phyloP scores from a whole-genome alignment of 2,329 filamentous ascomycete species.

The Arthrobotrys megalospora region DNA sequence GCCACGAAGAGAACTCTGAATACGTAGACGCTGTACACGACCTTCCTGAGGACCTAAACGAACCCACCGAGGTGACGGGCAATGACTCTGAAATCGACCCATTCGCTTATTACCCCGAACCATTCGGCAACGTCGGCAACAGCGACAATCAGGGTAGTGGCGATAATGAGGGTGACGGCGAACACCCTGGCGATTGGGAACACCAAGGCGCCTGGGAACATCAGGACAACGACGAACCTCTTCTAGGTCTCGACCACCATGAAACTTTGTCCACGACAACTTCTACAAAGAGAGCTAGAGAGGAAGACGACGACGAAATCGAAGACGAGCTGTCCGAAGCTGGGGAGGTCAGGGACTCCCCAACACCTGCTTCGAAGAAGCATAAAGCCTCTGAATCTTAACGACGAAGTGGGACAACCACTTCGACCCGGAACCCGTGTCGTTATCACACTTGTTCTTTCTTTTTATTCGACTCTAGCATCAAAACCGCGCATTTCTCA shows the following conservation, averaged over 20 bases:
- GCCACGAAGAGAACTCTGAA: slow-evolving; percentile 6
- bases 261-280: slow-evolving; percentile 41
- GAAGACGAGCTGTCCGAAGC: slow-evolving; percentile 28
- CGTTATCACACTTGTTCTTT: background rate
- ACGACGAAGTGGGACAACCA: background rate
- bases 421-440: background rate
- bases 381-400: slow-evolving; percentile 30
- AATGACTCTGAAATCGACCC: slow-evolving; percentile 29
- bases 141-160: too few species aligned
- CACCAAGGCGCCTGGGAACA: background rate
- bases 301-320: slow-evolving; percentile 47
- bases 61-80: background rate
- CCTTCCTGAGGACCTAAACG: background rate
- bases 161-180: background rate
- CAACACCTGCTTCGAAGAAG: slow-evolving; percentile 48
- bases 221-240: slow-evolving; percentile 28
- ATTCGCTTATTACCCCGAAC: slow-evolving; percentile 48
- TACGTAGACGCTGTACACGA: slow-evolving; percentile 7
- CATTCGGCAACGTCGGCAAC: slow-evolving; percentile 23
- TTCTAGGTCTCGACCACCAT: slow-evolving; percentile 47
- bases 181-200: background rate
- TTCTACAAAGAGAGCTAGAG: slow-evolving; percentile 50
- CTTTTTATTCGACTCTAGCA: slow-evolving; percentile 20
- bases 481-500: slow-evolving; percentile 32
- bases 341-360: slow-evolving; percentile 31